phyloP scores from a whole-genome alignment of 2,329 filamentous ascomycete species.

The Chrysoporthe puriensis region DNA sequence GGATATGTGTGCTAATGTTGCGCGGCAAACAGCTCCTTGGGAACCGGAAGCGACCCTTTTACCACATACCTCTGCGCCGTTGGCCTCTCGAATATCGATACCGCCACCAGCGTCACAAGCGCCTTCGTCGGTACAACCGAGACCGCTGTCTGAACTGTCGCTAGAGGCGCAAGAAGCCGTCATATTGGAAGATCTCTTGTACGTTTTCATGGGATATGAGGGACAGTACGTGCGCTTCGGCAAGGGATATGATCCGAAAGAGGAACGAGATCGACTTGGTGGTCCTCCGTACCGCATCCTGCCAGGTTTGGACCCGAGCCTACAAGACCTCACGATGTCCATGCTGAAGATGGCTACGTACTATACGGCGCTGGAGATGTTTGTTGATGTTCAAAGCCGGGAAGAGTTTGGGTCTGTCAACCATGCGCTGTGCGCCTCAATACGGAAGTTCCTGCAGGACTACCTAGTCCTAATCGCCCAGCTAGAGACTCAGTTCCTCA shows the following conservation, averaged over 20 bases:
- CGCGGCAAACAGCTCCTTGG: slow-evolving; percentile 60
- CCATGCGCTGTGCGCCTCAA: slow-evolving; percentile 93
- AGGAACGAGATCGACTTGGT: slow-evolving; percentile 84
- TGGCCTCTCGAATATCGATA: slow-evolving; percentile 62
- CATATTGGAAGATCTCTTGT: slow-evolving; percentile 87
- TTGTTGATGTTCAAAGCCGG: slow-evolving; percentile 90
- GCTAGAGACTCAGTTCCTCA: slow-evolving; percentile 89
- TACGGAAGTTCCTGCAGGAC: slow-evolving; percentile 88
- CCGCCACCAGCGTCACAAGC: slow-evolving; percentile 75
- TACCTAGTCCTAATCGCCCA: slow-evolving; percentile 93
- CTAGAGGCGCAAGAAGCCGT: slow-evolving; percentile 83
- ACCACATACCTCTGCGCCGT: slow-evolving; percentile 67
- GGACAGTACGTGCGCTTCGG: slow-evolving; percentile 94
- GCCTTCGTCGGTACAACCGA: slow-evolving; percentile 70
- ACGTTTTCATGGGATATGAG: slow-evolving; percentile 97
- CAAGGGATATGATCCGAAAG: slow-evolving; percentile 78
- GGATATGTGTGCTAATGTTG: slow-evolving; percentile 33
- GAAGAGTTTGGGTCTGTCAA: slow-evolving; percentile 94
- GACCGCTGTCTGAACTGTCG: slow-evolving; percentile 69
- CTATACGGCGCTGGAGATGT: slow-evolving; percentile 87
- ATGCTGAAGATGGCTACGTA: slow-evolving; percentile 96
- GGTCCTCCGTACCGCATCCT: slow-evolving; percentile 82
- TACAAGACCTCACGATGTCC: slow-evolving; percentile 82
- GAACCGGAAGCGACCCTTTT: slow-evolving; percentile 78
- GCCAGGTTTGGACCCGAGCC: slow-evolving; percentile 84